These are phyloP conservation scores for Tetrahymena malaccensis DNA, from an alignment of 73 alveolate species.

Conservation along the genomic window DNA sequence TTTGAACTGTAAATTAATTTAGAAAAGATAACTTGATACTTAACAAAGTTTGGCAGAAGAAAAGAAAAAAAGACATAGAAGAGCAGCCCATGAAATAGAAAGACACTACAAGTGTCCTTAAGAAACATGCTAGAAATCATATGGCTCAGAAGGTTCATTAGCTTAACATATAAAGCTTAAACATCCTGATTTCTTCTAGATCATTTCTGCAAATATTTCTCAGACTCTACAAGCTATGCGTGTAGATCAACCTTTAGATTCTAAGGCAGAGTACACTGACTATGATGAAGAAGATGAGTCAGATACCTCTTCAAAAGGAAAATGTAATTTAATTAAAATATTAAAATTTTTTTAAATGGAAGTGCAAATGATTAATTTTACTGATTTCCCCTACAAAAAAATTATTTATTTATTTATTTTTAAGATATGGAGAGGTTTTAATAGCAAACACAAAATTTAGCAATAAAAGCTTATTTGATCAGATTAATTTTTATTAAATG, in stretches of 20 bases:
- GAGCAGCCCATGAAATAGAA: slow-evolving; percentile 31
- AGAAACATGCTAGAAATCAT: slow-evolving; percentile 26
- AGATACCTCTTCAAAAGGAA: background rate
- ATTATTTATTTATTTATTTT: no score
- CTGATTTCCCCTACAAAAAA: background rate
- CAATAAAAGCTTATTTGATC: background rate
- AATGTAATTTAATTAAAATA: background rate
- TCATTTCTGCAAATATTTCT: background rate
- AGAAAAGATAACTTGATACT: background rate
- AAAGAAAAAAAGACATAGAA: slow-evolving; percentile 24
- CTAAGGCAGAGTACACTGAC: background rate
- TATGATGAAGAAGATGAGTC: background rate
- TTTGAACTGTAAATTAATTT: background rate
- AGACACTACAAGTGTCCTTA: slow-evolving; percentile 25
- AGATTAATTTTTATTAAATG: no score
- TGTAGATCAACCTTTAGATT: background rate
- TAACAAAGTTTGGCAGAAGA: slow-evolving; percentile 8
- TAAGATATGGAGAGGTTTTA: background rate
- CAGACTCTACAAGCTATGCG: background rate
- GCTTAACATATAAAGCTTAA: slow-evolving; percentile 38
- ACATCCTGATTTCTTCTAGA: slow-evolving; percentile 7
- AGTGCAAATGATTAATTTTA: no score
- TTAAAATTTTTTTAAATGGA: no score
- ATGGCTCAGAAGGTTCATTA: slow-evolving; percentile 43
- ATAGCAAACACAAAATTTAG: background rate